These are phyloP conservation scores for Pseudogymnoascus sp. DNA, from an alignment of 2,329 filamentous ascomycete species.

Conservation along the genomic window DNA sequence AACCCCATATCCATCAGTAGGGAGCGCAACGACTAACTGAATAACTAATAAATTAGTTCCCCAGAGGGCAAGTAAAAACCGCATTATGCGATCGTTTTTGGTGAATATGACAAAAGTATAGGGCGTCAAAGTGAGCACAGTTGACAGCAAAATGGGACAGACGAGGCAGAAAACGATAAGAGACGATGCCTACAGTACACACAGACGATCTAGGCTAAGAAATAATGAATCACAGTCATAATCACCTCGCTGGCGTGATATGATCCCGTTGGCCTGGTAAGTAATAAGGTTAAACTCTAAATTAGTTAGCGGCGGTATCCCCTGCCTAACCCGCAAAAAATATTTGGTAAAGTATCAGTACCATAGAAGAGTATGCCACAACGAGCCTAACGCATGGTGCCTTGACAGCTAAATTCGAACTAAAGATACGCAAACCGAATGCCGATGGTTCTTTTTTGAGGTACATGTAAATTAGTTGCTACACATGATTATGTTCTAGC, in stretches of 20 bases:
- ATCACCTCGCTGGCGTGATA: background rate
- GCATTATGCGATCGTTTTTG: background rate
- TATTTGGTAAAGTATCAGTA: background rate
- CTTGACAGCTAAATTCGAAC: background rate
- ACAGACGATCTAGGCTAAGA: background rate
- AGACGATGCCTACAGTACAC: background rate
- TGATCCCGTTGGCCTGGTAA: background rate
- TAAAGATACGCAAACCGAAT: background rate
- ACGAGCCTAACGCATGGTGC: background rate
- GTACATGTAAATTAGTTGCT: background rate
- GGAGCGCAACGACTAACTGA: background rate
- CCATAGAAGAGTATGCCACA: background rate
- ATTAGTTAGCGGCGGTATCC: background rate
- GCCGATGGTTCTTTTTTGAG: background rate
- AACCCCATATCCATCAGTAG: background rate
- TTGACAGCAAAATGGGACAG: background rate
- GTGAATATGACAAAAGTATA: background rate
- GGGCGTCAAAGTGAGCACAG: background rate
- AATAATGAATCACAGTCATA: background rate
- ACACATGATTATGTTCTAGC: background rate
- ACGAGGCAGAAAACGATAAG: background rate
- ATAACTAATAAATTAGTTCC: background rate
- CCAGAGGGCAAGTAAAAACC: background rate
- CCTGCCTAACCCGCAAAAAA: background rate
- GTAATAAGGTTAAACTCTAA: background rate